These are phyloP conservation scores for Fusarium sororula DNA, from an alignment of 2,329 filamentous ascomycete species.

Conservation along the genomic window DNA sequence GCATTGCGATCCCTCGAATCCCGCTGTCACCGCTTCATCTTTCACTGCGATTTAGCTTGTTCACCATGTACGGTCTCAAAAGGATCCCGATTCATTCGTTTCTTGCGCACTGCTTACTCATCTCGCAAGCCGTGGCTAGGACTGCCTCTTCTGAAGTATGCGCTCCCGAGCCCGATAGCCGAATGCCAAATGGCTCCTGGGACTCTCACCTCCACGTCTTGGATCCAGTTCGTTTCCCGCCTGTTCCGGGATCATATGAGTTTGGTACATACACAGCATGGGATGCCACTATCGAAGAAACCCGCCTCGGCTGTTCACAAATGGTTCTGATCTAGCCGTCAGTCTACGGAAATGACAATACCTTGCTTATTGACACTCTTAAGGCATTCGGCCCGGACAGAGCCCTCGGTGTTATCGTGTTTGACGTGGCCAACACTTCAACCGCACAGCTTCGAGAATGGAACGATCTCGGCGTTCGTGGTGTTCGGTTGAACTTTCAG, in stretches of 20 bases:
- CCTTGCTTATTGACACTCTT: background rate
- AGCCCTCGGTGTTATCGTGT: background rate
- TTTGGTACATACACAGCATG: background rate
- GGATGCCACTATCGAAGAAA: background rate
- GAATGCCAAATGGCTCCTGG: background rate
- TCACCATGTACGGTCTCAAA: background rate
- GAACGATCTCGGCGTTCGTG: background rate
- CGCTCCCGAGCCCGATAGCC: background rate
- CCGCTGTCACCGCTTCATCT: no score
- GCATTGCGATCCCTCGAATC: rapidly evolving
- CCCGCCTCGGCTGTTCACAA: background rate
- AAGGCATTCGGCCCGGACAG: background rate
- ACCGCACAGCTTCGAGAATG: background rate
- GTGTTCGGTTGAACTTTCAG: background rate
- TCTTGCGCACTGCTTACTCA: background rate
- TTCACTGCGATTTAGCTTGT: rapidly evolving
- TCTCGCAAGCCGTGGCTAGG: background rate
- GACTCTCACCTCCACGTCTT: background rate
- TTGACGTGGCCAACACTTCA: background rate
- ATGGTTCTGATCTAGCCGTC: background rate
- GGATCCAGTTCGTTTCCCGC: background rate
- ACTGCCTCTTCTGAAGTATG: background rate
- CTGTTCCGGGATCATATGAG: background rate
- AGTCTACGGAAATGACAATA: background rate
- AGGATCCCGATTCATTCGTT: background rate